These are phyloP conservation scores for Salix viminalis DNA, from an alignment of 345 rosid species.

Conservation along the genomic window DNA sequence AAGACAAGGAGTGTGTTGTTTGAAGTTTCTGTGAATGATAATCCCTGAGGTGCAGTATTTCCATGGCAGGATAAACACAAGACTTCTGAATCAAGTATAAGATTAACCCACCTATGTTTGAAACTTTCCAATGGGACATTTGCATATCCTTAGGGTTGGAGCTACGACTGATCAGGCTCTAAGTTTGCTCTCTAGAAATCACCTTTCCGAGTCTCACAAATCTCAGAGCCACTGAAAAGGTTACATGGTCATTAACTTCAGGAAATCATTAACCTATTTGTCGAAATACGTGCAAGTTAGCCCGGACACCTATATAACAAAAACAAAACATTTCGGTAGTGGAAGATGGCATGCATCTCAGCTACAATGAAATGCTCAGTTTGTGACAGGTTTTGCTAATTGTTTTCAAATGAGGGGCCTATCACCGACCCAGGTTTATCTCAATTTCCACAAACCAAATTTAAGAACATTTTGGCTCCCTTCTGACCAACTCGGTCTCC, in stretches of 20 bases:
- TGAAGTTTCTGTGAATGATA: background rate
- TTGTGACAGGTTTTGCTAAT: background rate
- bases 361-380: background rate
- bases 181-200: too few relatives aligned
- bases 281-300: fast-evolving
- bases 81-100: background rate
- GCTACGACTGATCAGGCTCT: too few relatives aligned
- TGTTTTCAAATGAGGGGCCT: background rate
- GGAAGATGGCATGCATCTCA: too few relatives aligned
- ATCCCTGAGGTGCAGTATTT: background rate
- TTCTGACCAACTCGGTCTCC: background rate
- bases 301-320: too few relatives aligned
- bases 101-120: too few relatives aligned
- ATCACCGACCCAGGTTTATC: background rate
- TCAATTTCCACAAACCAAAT: background rate
- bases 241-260: too few relatives aligned
- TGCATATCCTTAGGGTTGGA: too few relatives aligned
- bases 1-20: background rate
- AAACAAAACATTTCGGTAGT: too few relatives aligned
- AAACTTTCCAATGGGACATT: too few relatives aligned
- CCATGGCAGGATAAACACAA: background rate
- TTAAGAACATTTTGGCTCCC: background rate
- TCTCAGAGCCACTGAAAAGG: too few relatives aligned
- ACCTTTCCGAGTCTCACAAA: too few relatives aligned
- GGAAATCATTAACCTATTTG: too few relatives aligned